Percentiles rank a stretch among this genome's conserved stretches.
phyloP scores from a whole-genome alignment of 257 asterid species.

The Primulina tabacum region DNA sequence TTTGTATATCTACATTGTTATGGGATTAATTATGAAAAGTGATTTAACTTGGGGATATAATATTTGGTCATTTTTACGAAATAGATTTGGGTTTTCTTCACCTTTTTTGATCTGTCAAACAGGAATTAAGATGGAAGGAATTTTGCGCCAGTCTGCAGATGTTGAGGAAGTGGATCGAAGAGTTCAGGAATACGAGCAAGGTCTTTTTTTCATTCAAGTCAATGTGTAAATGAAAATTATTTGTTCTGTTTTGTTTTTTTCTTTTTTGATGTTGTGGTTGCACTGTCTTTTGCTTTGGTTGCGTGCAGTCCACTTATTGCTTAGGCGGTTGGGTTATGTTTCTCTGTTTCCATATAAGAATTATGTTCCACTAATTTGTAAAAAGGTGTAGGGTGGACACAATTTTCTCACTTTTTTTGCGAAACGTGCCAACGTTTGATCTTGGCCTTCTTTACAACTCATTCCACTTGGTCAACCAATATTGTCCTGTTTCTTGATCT shows the following conservation, averaged over 20 bases:
- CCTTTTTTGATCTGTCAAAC: conserved; percentile 20
- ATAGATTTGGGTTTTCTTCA: conserved; percentile 1
- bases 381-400: not conserved
- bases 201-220: conserved; percentile 33
- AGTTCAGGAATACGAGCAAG: conserved; percentile 88
- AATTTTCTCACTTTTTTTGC: not conserved
- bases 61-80: not conserved
- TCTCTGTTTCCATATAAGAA: conserved; percentile 3
- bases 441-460: not conserved
- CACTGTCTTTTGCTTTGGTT: conserved; percentile 16
- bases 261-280: not conserved
- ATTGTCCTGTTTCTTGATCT: not conserved
- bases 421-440: not conserved
- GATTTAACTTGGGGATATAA: not conserved
- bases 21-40: not conserved
- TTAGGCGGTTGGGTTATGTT: conserved; percentile 4
- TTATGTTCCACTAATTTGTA: not conserved
- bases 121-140: conserved; percentile 83
- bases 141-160: conserved; percentile 82
- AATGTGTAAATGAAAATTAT: conserved; percentile 4
- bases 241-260: not conserved
- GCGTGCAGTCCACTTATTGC: not conserved
- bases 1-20: not conserved
- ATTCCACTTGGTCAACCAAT: conserved; percentile 3
- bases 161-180: conserved; percentile 85